A percentile compares a stretch with the other conserved stretches of the same genome.
Evolutionary conservation across 805 yeast genomes (phyloP).

Genomic region (Citeromyces matritensis): DNA sequence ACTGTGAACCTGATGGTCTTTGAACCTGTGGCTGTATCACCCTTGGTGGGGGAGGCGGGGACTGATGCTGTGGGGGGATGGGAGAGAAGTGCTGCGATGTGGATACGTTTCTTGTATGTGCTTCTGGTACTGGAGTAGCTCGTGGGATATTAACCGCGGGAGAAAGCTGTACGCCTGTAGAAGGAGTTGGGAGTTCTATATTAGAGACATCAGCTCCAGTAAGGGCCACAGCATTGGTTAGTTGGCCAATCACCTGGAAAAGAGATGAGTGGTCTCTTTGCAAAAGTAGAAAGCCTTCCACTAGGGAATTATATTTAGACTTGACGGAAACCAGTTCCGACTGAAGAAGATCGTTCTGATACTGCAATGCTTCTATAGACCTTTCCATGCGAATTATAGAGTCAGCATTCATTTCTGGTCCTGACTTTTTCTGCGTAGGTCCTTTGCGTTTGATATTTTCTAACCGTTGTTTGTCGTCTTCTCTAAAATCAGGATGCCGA

Average conservation of each 20-base stretch:
- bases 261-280: constrained; percentile 43
- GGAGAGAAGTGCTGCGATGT: too few species aligned
- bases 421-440: constrained; percentile 34
- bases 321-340: constrained; percentile 25
- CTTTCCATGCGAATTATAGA: constrained; percentile 13
- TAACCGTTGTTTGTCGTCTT: constrained; percentile 61
- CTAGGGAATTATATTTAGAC: constrained; percentile 46
- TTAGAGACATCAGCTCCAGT: constrained; percentile 60
- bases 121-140: constrained; percentile 2
- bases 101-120: constrained; percentile 3
- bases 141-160: constrained; percentile 1
- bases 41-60: background rate
- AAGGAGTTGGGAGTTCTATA: constrained; percentile 35
- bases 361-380: constrained; percentile 12
- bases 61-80: constrained; percentile 5
- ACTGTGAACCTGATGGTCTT: constrained; percentile 19
- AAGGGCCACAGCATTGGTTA: constrained; percentile 32
- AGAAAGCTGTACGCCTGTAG: constrained; percentile 4
- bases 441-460: constrained; percentile 82
- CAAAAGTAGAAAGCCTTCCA: constrained; percentile 43
- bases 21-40: constrained; percentile 1
- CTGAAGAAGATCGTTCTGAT: constrained; percentile 16
- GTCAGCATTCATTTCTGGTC: constrained; percentile 9
- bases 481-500: constrained; percentile 76
- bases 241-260: constrained; percentile 30